Percentiles rank a stretch among this genome's conserved stretches.
phyloP scores from a whole-genome alignment of 2,329 filamentous ascomycete species.

The Fusarium scirpi region DNA sequence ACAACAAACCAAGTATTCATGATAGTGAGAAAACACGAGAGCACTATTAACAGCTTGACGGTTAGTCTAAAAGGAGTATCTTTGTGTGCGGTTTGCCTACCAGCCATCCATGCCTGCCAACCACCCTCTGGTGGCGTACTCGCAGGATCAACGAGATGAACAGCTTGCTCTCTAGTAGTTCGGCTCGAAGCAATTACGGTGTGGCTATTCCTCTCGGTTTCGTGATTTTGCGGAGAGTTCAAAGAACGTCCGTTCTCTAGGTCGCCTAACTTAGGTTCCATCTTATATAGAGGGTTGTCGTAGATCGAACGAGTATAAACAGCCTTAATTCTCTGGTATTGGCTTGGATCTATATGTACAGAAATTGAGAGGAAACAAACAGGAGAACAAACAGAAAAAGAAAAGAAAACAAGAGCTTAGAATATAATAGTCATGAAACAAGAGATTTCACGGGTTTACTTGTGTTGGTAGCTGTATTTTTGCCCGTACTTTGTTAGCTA shows the following conservation, averaged over 20 bases:
- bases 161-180: rapidly evolving
- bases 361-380: no score
- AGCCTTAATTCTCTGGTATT: no score
- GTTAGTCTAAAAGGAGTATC: not conserved
- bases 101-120: not conserved
- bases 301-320: no score
- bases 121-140: not conserved
- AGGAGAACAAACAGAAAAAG: no score
- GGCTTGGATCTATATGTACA: no score
- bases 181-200: not conserved
- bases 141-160: rapidly evolving
- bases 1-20: not conserved
- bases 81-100: rapidly evolving
- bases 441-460: no score
- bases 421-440: no score
- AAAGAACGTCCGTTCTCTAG: not conserved
- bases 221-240: no score
- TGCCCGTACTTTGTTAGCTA: no score
- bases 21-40: not conserved
- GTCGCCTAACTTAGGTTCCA: not conserved
- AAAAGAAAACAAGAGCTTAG: no score
- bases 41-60: rapidly evolving
- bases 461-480: no score
- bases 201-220: rapidly evolving
- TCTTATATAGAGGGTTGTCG: no score